Evolutionary conservation across 495 filamentous ascomycete genomes (phyloP).

Genomic region (Filosporella fistucella): DNA sequence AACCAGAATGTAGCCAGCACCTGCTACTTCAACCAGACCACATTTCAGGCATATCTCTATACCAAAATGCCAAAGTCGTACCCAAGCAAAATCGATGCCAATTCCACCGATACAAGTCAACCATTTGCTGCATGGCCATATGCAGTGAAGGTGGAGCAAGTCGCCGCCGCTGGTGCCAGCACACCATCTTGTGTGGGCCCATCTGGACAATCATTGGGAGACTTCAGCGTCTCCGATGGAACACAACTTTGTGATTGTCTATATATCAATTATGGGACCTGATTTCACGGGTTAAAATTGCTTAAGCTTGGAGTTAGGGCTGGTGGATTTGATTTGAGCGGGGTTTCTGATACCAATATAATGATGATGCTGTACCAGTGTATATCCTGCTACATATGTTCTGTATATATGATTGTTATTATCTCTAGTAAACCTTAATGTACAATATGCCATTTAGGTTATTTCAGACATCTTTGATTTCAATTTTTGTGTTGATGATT

Average conservation of each 20-base stretch:
- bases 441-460: no score
- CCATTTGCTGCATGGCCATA: conserved; percentile 40
- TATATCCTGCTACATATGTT: no score
- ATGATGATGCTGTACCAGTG: no score
- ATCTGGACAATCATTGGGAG: conserved; percentile 16
- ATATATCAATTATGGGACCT: conserved; percentile 23
- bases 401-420: no score
- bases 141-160: conserved; percentile 40
- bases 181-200: conserved; percentile 38
- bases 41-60: conserved; percentile 44
- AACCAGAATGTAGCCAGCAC: conserved; percentile 21
- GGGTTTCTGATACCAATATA: no score
- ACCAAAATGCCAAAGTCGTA: conserved; percentile 41
- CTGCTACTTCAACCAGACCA: conserved; percentile 48
- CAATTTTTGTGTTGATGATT: no score
- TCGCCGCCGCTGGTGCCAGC: conserved; percentile 30
- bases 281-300: no score
- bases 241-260: conserved; percentile 17
- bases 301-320: no score
- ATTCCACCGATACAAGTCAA: neutral
- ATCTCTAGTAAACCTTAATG: no score
- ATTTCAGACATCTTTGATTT: no score
- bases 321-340: no score
- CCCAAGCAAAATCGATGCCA: conserved; percentile 24
- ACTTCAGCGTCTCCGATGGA: conserved; percentile 13